Conservation (phyloP, 495 filamentous ascomycete genomes). For the Podospora anserina region DNA sequence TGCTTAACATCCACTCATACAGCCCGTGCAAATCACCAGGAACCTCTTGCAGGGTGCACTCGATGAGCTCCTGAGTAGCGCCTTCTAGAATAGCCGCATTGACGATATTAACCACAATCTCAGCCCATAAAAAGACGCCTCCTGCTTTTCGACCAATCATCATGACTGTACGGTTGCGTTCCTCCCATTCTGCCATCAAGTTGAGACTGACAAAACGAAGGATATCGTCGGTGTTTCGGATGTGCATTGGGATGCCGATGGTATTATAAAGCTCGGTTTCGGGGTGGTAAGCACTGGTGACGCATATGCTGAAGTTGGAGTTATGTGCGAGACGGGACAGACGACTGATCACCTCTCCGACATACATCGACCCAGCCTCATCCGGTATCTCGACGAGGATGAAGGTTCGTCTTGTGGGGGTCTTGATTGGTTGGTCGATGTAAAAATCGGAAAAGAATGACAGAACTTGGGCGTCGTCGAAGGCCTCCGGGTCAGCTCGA, state of each 20-base stretch:
- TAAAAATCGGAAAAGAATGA: conserved; percentile 41
- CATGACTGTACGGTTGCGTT: conserved; percentile 27
- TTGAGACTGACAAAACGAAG: conserved; percentile 35
- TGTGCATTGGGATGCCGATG: conserved; percentile 32
- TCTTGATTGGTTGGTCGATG: conserved; percentile 29
- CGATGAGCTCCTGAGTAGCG: conserved; percentile 34
- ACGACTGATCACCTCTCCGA: conserved; percentile 32
- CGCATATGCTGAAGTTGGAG: conserved; percentile 40
- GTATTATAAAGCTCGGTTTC: conserved; percentile 27
- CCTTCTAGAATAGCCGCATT: conserved; percentile 39
- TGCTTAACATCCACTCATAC: conserved; percentile 40
- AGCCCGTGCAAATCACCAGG: conserved; percentile 36
- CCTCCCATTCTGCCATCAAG: conserved; percentile 36
- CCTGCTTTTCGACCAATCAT: conserved; percentile 31
- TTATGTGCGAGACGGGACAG: conserved; percentile 35
- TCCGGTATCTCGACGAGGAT: conserved; percentile 38
- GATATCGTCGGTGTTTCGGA: conserved; percentile 37
- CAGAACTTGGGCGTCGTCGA: conserved; percentile 34
- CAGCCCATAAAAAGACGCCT: conserved; percentile 40
- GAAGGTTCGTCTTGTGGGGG: conserved; percentile 32
- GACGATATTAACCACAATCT: conserved; percentile 39
- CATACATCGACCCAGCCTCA: conserved; percentile 28
- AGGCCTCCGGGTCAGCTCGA: conserved; percentile 10
- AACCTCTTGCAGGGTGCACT: conserved; percentile 35
- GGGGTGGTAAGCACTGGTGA: conserved; percentile 31